Evolutionary conservation across 306 rosid species (phyloP).

Genomic region (Sicyos edulis): DNA sequence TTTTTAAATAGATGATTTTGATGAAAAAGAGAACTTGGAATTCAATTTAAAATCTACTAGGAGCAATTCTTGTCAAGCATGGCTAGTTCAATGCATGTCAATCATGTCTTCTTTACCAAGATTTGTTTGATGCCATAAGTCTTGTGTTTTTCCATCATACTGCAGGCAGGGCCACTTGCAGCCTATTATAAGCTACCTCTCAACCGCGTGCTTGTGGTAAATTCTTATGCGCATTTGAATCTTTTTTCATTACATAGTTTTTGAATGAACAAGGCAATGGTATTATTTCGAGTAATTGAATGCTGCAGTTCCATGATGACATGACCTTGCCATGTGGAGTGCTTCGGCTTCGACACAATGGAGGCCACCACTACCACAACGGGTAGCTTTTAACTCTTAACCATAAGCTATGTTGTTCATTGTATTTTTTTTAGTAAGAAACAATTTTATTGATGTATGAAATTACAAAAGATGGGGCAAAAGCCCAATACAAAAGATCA

Average conservation of each 20-base stretch:
- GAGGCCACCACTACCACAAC: slow-evolving; percentile 82
- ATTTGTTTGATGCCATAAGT: slow-evolving; percentile 21
- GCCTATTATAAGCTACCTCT: slow-evolving; percentile 96
- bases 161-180: slow-evolving; percentile 80
- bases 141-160: slow-evolving; percentile 25
- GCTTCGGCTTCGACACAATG: slow-evolving; percentile 71
- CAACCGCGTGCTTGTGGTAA: slow-evolving; percentile 82
- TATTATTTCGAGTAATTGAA: slow-evolving; percentile 1
- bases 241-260: slow-evolving; percentile 13
- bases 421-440: too few species aligned
- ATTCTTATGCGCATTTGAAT: not conserved
- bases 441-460: too few species aligned
- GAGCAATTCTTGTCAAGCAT: not conserved
- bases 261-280: slow-evolving; percentile 11
- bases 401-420: not conserved
- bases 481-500: too few species aligned
- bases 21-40: too few species aligned
- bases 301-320: slow-evolving; percentile 77
- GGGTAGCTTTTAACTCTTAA: too few species aligned
- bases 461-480: too few species aligned
- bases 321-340: slow-evolving; percentile 87
- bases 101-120: not conserved
- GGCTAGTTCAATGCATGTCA: not conserved
- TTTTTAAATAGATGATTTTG: too few species aligned
- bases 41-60: not conserved